phyloP scores from a whole-genome alignment of 2,329 filamentous ascomycete species.

The Zasmidium citrigriseum region DNA sequence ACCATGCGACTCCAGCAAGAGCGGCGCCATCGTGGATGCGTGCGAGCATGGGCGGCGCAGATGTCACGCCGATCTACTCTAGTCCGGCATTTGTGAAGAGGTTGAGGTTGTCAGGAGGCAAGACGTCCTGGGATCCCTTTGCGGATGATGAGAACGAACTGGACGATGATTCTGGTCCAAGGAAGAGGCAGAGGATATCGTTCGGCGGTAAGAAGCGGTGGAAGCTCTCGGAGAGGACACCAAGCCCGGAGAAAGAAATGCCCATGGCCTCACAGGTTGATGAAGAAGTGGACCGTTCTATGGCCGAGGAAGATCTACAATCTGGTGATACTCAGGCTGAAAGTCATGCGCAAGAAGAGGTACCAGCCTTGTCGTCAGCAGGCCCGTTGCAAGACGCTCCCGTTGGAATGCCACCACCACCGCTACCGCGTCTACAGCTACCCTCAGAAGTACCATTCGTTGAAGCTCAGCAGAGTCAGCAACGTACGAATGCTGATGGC shows the following conservation, averaged over 20 bases:
- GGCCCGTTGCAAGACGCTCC: too few relatives aligned
- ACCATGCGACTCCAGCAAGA: conserved; percentile 1
- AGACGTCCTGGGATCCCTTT: conserved; percentile 65
- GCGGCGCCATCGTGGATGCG: conserved; percentile 11
- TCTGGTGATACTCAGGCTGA: not conserved
- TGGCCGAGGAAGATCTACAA: not conserved
- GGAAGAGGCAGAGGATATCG: conserved; percentile 71
- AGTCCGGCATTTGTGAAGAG: conserved; percentile 82
- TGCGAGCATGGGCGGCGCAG: conserved; percentile 19
- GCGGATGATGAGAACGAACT: conserved; percentile 63
- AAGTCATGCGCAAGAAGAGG: not conserved
- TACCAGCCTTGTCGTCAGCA: too few relatives aligned
- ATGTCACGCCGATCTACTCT: conserved; percentile 43
- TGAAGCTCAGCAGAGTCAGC: not conserved
- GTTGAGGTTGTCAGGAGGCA: conserved; percentile 67
- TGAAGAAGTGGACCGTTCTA: not conserved
- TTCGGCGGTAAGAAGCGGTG: conserved; percentile 69
- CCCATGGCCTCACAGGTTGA: not conserved
- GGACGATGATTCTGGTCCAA: conserved; percentile 55
- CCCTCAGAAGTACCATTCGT: conserved; percentile 7
- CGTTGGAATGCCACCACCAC: conserved; percentile 25
- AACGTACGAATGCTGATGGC: conserved; percentile 2
- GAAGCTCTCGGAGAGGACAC: conserved; percentile 72
- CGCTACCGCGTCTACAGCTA: conserved; percentile 28
- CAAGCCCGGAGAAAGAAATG: conserved; percentile 63